Conservation (phyloP, 495 filamentous ascomycete species). For the Lepraria neglecta region DNA sequence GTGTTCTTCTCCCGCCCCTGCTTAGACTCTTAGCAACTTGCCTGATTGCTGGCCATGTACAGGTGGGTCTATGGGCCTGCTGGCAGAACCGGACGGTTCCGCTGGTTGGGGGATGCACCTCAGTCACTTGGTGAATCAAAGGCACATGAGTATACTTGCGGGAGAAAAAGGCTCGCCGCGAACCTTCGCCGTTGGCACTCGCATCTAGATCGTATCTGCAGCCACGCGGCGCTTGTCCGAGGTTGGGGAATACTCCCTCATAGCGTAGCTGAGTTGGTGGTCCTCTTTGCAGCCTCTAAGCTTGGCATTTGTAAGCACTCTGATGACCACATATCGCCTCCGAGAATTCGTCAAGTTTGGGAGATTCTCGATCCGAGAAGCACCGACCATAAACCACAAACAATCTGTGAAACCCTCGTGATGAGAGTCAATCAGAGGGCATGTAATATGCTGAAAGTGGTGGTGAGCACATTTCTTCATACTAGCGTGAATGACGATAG, state of each 20-base stretch:
- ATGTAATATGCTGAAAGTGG: too few species aligned
- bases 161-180: constrained; percentile 1
- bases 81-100: neutral
- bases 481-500: neutral
- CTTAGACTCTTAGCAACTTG: neutral
- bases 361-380: neutral
- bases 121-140: neutral
- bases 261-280: neutral
- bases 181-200: neutral
- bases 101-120: constrained; percentile 1
- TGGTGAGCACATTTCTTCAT: neutral
- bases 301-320: neutral
- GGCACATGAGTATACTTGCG: neutral
- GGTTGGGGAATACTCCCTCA: neutral
- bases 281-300: neutral
- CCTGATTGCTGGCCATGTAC: neutral
- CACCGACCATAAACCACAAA: too few species aligned
- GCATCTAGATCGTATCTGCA: constrained; percentile 4
- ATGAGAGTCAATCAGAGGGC: too few species aligned
- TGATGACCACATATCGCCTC: neutral
- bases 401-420: too few species aligned
- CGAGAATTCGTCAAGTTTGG: neutral
- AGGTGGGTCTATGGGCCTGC: neutral
- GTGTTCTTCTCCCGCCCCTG: neutral
- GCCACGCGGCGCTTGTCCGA: constrained; percentile 4